A percentile compares a stretch with the other conserved stretches of the same genome.
These are phyloP conservation scores for Candida sp. DNA, from an alignment of 1,139 yeast species.

Conservation along the genomic window DNA sequence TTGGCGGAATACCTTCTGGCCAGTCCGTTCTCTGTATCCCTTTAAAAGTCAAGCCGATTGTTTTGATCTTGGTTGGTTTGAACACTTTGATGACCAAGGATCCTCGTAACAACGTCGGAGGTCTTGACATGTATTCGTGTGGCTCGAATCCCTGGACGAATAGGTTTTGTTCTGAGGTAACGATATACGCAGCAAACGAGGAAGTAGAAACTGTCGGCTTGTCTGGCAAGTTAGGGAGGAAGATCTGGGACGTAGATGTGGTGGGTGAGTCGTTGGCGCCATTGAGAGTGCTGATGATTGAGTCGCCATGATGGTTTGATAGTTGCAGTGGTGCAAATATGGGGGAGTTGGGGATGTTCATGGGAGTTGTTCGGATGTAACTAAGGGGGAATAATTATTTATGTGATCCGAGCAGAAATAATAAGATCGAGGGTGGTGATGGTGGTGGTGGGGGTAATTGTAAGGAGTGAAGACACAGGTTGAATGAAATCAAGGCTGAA, in stretches of 20 bases:
- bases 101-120: slow-evolving; percentile 88
- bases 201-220: slow-evolving; percentile 51
- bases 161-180: slow-evolving; percentile 79
- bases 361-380: background rate
- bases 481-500: too few relatives aligned
- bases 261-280: slow-evolving; percentile 16
- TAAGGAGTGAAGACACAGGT: too few relatives aligned
- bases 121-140: slow-evolving; percentile 65
- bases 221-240: slow-evolving; percentile 51
- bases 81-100: slow-evolving; percentile 71
- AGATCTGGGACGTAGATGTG: slow-evolving; percentile 35
- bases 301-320: slow-evolving; percentile 6
- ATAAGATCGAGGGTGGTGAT: background rate
- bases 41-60: slow-evolving; percentile 65
- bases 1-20: slow-evolving; percentile 99
- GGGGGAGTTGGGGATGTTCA: slow-evolving; percentile 15
- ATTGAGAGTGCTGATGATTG: slow-evolving; percentile 1
- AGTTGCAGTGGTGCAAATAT: slow-evolving; percentile 17
- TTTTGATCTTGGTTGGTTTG: slow-evolving; percentile 78
- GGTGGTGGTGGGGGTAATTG: background rate
- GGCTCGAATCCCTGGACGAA: slow-evolving; percentile 83
- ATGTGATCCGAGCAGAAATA: background rate
- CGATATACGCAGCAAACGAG: slow-evolving; percentile 54
- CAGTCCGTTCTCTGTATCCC: slow-evolving; percentile 90
- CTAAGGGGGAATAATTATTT: background rate